Evolutionary conservation across 2,329 filamentous ascomycete species (phyloP), one percentile per base, ranked within the genome.

Genomic region (Pseudonectria foliicola): DNA sequence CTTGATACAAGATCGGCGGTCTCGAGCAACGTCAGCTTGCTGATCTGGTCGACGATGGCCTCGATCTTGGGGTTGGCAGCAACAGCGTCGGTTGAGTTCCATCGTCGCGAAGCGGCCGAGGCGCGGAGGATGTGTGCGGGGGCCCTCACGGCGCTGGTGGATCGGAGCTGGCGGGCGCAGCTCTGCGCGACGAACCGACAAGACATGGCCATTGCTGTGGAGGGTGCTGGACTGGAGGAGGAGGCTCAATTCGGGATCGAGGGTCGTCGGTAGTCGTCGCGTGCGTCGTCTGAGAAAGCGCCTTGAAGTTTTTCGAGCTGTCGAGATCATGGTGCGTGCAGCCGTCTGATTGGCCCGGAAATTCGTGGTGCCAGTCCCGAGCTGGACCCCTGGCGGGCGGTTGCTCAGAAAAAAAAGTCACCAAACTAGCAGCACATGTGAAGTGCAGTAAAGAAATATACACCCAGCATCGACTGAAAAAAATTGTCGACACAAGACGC

Each of bases 21-120:
- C 76, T 99, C 93, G 55, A 99, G 70, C 39, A 99, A 75, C 29
- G 89, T 98, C 76, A 99, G 82, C 77, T 92, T 82, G 68, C 90
- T 94, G 65, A 99, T 98, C 68, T 98, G 89, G 63, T 98, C 89
- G 57, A 99, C 92, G 57, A 99, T 98, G 40, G 77, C 78, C 52
- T 81, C 66, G 55, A 99, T 95, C 77, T 98, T 98, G 45, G 92
- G 88, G 67, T 85, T 94, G 43, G 70, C 64, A 53, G 75, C 62
- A 38, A 70, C 52, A 41, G 77, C 79, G 54, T 89, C 84, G 52
- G 87, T 89, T 44, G 87, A 90, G 66, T 92, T 85, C 83, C 86
- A 89, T 76, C 92, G 80, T 67, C 84, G 79, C 59, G 77, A 59
- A 46, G 63, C 59, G 27, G 63, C 57, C 37, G 64, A 53, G 48